Conservation (phyloP, 805 yeast species). For the Hanseniaspora mollemarum region DNA sequence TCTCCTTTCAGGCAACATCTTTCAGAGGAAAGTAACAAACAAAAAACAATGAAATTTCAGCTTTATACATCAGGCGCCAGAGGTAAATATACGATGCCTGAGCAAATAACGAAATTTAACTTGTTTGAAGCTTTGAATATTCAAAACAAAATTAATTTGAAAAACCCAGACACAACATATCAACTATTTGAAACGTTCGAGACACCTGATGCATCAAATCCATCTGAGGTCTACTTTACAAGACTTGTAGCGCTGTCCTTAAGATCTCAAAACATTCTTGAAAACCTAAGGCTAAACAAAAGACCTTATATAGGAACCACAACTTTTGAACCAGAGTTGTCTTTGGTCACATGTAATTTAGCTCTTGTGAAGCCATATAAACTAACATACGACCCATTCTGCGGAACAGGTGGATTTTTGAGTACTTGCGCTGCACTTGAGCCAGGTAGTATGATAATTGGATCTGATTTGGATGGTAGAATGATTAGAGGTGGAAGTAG, state of each 20-base stretch:
- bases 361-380: conserved; percentile 60
- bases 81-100: conserved; percentile 28
- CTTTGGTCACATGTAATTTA: conserved; percentile 76
- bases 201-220: conserved; percentile 37
- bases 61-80: conserved; percentile 67
- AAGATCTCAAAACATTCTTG: conserved; percentile 45
- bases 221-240: conserved; percentile 60
- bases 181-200: conserved; percentile 66
- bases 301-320: conserved; percentile 91
- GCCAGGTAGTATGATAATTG: conserved; percentile 68
- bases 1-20: neutral
- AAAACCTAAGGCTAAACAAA: conserved; percentile 66
- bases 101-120: conserved; percentile 55
- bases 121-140: conserved; percentile 58
- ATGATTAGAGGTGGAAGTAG: conserved; percentile 46
- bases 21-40: neutral
- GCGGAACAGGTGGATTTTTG: conserved; percentile 90
- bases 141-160: conserved; percentile 68
- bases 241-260: conserved; percentile 54
- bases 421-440: conserved; percentile 61
- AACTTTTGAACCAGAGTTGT: conserved; percentile 87
- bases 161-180: conserved; percentile 59
- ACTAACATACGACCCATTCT: conserved; percentile 84
- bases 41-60: conserved; percentile 51
- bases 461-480: conserved; percentile 85